Evolutionary conservation across 2,329 filamentous ascomycete species (phyloP).

Genomic region (Scedosporium dehoogii): DNA sequence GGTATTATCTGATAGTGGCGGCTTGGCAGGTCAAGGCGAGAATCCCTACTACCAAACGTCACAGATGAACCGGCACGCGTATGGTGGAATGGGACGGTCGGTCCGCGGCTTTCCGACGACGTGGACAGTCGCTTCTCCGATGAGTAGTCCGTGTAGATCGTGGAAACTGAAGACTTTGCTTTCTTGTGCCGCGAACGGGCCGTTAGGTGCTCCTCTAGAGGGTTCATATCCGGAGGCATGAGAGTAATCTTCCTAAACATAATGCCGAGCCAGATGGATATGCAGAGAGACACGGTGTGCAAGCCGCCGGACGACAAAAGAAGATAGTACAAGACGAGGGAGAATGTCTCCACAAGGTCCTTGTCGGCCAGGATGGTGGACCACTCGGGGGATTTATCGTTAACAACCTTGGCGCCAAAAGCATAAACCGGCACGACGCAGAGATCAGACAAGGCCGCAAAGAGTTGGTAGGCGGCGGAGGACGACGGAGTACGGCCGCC

Average conservation of each 20-base stretch:
- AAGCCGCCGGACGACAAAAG: slow-evolving; percentile 54
- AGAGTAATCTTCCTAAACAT: slow-evolving; percentile 74
- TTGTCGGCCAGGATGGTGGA: slow-evolving; percentile 53
- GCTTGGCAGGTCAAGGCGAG: slow-evolving; percentile 43
- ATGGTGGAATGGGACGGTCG: slow-evolving; percentile 67
- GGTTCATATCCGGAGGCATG: slow-evolving; percentile 91
- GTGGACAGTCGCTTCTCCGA: slow-evolving; percentile 52
- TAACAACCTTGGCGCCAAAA: slow-evolving; percentile 39
- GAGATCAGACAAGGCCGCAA: slow-evolving; percentile 64
- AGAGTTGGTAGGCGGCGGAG: slow-evolving; percentile 81
- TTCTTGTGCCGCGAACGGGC: slow-evolving; percentile 64
- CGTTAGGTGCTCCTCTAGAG: slow-evolving; percentile 76
- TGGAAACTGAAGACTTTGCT: slow-evolving; percentile 51
- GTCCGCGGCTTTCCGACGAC: slow-evolving; percentile 34
- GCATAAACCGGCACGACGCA: slow-evolving; percentile 44
- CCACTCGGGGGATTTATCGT: slow-evolving; percentile 46
- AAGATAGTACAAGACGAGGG: slow-evolving; percentile 58
- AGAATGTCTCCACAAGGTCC: slow-evolving; percentile 46
- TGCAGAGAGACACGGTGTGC: slow-evolving; percentile 58
- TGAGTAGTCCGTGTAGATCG: slow-evolving; percentile 18
- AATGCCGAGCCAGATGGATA: slow-evolving; percentile 66
- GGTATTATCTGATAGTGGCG: slow-evolving; percentile 43
- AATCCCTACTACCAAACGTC: slow-evolving; percentile 43
- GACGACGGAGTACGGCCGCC: slow-evolving; percentile 66
- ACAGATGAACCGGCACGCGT: slow-evolving; percentile 57